Evolutionary conservation across 306 rosid species (phyloP).

Genomic region (Citrullus amarus): DNA sequence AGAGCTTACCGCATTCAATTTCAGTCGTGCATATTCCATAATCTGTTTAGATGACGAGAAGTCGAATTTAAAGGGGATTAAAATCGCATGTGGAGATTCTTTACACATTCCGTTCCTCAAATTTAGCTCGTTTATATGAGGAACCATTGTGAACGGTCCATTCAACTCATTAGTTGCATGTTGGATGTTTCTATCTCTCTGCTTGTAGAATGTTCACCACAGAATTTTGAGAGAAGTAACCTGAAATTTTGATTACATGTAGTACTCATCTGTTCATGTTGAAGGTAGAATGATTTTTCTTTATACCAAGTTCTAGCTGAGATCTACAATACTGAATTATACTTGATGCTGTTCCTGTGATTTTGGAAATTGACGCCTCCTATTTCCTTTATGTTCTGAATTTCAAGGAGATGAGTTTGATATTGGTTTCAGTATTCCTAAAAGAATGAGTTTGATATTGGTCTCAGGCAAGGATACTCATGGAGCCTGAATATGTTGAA

Average conservation of each 20-base stretch:
- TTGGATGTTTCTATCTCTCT: background rate
- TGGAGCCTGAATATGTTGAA: conserved; percentile 41
- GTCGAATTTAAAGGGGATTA: background rate
- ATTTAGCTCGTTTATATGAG: background rate
- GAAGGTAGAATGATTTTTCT: background rate
- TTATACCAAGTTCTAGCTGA: background rate
- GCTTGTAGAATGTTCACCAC: background rate
- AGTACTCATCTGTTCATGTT: background rate
- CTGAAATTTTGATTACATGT: background rate
- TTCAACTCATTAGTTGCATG: background rate
- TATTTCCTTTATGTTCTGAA: background rate
- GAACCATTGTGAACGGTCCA: background rate
- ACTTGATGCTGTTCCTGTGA: background rate
- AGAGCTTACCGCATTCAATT: background rate
- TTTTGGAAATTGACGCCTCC: background rate
- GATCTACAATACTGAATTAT: background rate
- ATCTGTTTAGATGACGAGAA: background rate
- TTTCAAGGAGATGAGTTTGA: background rate
- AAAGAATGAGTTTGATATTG: conserved; percentile 6
- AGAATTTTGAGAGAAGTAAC: background rate
- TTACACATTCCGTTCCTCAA: background rate
- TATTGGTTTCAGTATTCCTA: conserved; percentile 20
- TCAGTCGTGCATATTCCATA: background rate
- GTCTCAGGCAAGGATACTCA: conserved; percentile 74
- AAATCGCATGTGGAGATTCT: background rate